These are phyloP conservation scores for Erigeron philadelphicus DNA, from an alignment of 140 eudicot species.

Conservation along the genomic window DNA sequence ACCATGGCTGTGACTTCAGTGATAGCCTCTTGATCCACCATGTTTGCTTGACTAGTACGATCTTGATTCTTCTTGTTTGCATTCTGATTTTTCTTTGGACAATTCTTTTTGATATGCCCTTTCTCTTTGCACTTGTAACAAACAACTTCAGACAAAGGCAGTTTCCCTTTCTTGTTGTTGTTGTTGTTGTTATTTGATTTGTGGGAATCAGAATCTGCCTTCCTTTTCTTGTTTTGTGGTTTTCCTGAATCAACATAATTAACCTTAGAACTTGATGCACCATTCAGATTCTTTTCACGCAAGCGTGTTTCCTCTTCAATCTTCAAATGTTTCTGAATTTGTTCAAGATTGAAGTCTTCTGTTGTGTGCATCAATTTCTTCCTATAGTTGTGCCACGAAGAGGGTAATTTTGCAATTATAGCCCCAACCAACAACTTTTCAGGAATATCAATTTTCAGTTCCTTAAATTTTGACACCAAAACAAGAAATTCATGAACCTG, in stretches of 20 bases:
- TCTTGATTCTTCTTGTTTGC: neutral
- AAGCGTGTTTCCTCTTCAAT: slow-evolving; percentile 21
- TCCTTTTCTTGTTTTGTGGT: neutral
- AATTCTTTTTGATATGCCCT: neutral
- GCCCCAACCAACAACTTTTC: slow-evolving; percentile 12
- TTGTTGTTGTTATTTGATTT: neutral
- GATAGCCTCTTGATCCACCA: neutral
- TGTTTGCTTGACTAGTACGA: neutral
- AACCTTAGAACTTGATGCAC: slow-evolving; percentile 3
- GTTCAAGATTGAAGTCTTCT: neutral
- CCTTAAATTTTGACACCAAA: neutral
- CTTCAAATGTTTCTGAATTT: slow-evolving; percentile 13
- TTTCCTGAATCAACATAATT: neutral
- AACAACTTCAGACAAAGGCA: neutral
- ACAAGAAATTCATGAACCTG: slow-evolving; percentile 11
- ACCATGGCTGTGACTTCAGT: neutral
- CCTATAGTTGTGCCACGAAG: neutral
- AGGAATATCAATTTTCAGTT: neutral
- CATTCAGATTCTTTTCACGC: neutral
- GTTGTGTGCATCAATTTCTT: too few species aligned
- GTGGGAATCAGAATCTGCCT: neutral
- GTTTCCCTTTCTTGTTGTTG: neutral
- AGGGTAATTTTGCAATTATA: slow-evolving; percentile 16
- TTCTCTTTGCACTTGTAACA: neutral
- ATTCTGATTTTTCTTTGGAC: neutral